phyloP scores from a whole-genome alignment of 257 asterid genomes.

The Solanum lignicaule region DNA sequence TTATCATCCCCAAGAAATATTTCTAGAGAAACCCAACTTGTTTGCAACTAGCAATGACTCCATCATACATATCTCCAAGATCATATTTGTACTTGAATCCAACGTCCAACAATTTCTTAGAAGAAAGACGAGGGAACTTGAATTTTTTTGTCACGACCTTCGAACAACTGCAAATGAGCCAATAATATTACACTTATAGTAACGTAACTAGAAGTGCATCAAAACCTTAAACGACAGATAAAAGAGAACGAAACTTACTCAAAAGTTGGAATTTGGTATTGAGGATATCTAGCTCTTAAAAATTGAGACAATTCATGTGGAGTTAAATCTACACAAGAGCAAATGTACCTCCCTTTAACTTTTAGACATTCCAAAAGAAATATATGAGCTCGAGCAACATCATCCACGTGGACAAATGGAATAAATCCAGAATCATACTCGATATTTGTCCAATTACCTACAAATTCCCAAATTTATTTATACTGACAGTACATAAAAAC shows the following conservation, averaged over 20 bases:
- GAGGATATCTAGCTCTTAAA: constrained; percentile 30
- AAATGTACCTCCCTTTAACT: constrained; percentile 49
- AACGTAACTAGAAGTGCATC: neutral
- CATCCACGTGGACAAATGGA: neutral
- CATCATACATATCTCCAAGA: constrained; percentile 39
- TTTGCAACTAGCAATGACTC: constrained; percentile 35
- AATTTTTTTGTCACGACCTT: neutral
- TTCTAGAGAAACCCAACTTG: neutral
- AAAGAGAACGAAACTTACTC: constrained; percentile 18
- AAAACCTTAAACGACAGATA: neutral
- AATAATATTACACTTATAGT: neutral
- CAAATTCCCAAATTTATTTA: neutral
- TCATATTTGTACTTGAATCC: constrained; percentile 31
- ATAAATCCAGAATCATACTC: neutral
- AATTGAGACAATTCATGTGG: constrained; percentile 16
- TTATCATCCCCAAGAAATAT: too few species aligned
- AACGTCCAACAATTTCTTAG: constrained; percentile 35
- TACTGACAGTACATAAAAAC: neutral
- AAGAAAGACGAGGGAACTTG: neutral
- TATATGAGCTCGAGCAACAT: neutral
- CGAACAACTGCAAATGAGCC: neutral
- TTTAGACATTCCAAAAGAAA: constrained; percentile 21
- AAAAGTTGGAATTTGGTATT: constrained; percentile 30
- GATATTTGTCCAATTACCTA: neutral
- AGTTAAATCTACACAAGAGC: constrained; percentile 18